Conservation (phyloP, 2,329 filamentous ascomycete species). For the Cadophora sp. region DNA sequence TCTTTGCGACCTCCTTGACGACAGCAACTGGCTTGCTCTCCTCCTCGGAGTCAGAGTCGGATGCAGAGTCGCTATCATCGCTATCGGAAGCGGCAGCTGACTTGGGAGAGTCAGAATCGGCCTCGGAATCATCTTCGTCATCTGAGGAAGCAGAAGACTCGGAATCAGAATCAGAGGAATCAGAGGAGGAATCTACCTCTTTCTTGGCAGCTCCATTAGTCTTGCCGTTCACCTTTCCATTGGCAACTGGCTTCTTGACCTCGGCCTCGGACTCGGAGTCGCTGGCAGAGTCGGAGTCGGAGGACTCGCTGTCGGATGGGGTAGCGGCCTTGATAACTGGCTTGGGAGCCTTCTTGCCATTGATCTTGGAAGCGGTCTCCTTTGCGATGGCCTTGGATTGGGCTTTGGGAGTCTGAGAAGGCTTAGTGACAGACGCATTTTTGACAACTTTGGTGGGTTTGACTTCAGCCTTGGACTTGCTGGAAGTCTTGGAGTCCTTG, state of each 20-base stretch:
- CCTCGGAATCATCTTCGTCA: slow-evolving; percentile 41
- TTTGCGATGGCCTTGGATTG: slow-evolving; percentile 74
- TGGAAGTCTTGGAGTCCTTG: slow-evolving; percentile 65
- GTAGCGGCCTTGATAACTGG: slow-evolving; percentile 50
- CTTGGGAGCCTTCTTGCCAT: slow-evolving; percentile 52
- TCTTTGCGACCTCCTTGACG: slow-evolving; percentile 39
- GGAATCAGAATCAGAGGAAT: slow-evolving; percentile 44
- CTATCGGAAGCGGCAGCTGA: slow-evolving; percentile 41
- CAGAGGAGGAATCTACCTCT: slow-evolving; percentile 47
- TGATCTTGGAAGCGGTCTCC: slow-evolving; percentile 50
- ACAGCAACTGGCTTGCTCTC: slow-evolving; percentile 36
- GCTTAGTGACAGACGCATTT: slow-evolving; percentile 71
- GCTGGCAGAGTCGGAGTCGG: slow-evolving; percentile 37
- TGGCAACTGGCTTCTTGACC: slow-evolving; percentile 42
- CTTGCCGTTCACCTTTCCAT: slow-evolving; percentile 48
- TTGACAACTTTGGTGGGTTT: slow-evolving; percentile 64
- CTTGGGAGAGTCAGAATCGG: slow-evolving; percentile 39
- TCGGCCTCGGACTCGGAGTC: slow-evolving; percentile 45
- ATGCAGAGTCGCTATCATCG: slow-evolving; percentile 42
- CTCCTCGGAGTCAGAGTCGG: slow-evolving; percentile 39
- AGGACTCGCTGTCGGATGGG: slow-evolving; percentile 49
- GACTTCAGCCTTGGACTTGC: slow-evolving; percentile 57
- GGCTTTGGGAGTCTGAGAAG: slow-evolving; percentile 66
- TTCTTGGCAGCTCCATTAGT: slow-evolving; percentile 48
- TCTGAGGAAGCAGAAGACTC: slow-evolving; percentile 46